Conservation (phyloP, 225 moss, liverwort and hornwort species). For the Sphagnum tenellum region DNA sequence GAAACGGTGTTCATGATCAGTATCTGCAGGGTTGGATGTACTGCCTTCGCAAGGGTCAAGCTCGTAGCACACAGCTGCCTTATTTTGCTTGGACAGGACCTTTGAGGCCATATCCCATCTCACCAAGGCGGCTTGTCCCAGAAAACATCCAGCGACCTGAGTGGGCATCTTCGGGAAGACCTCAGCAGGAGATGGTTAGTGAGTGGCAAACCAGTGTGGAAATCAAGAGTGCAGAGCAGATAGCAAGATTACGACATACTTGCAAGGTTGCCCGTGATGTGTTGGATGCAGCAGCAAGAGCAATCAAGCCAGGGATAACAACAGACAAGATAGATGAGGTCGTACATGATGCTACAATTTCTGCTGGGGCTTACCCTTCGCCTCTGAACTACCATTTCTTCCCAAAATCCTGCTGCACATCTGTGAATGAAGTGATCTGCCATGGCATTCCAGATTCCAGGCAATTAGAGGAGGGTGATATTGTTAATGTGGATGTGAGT, state of each 20-base stretch:
- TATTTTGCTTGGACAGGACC: slow-evolving; percentile 76
- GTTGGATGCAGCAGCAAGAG: slow-evolving; percentile 74
- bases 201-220: slow-evolving; percentile 95
- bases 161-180: slow-evolving; percentile 75
- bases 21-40: slow-evolving; percentile 79
- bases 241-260: slow-evolving; percentile 56
- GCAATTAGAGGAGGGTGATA: slow-evolving; percentile 81
- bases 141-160: slow-evolving; percentile 80
- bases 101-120: slow-evolving; percentile 74
- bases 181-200: slow-evolving; percentile 50
- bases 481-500: slow-evolving; percentile 80
- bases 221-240: slow-evolving; percentile 79
- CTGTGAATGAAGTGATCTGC: slow-evolving; percentile 92
- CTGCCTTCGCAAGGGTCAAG: slow-evolving; percentile 83
- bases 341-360: slow-evolving; percentile 82
- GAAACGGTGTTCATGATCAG: slow-evolving; percentile 37
- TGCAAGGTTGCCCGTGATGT: slow-evolving; percentile 81
- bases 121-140: slow-evolving; percentile 83
- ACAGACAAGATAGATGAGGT: slow-evolving; percentile 91
- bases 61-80: slow-evolving; percentile 46
- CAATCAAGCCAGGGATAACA: slow-evolving; percentile 83
- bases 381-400: slow-evolving; percentile 93
- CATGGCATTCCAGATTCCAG: slow-evolving; percentile 98
- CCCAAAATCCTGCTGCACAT: slow-evolving; percentile 99
- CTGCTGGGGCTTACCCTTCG: slow-evolving; percentile 88